Conservation (phyloP, 2,329 filamentous ascomycete genomes). For the Paramyrothecium roridum region DNA sequence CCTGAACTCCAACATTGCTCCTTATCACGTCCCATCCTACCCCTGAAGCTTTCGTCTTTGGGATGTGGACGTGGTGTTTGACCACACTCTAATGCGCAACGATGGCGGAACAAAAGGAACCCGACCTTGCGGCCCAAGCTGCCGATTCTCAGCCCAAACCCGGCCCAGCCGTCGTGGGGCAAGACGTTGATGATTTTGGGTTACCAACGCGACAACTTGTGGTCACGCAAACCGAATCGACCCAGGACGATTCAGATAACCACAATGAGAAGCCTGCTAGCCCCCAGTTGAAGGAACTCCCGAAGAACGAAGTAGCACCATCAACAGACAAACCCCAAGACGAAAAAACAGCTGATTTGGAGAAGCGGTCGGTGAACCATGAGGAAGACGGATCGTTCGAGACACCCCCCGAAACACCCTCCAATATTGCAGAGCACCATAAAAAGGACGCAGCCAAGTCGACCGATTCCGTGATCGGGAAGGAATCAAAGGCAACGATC, state of each 20-base stretch:
- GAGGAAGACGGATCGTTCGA: slow-evolving; percentile 31
- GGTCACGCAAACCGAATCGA: slow-evolving; percentile 23
- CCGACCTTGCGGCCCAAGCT: slow-evolving; percentile 18
- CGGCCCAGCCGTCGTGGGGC: slow-evolving; percentile 17
- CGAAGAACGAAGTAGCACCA: background rate
- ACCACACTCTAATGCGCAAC: slow-evolving; percentile 1
- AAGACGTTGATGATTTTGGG: slow-evolving; percentile 68
- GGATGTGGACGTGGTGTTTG: slow-evolving; percentile 20
- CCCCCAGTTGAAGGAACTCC: slow-evolving; percentile 3
- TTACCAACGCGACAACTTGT: slow-evolving; percentile 56
- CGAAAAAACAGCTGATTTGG: background rate
- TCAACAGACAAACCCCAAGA: background rate
- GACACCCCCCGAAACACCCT: background rate
- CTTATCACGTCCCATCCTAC: slow-evolving; percentile 15
- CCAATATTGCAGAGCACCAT: no score
- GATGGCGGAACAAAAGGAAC: slow-evolving; percentile 18
- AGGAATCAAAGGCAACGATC: no score
- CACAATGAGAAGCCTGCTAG: slow-evolving; percentile 5
- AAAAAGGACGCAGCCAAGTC: no score
- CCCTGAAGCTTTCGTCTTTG: slow-evolving; percentile 9
- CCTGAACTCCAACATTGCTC: slow-evolving; percentile 8
- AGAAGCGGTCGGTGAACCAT: slow-evolving; percentile 7
- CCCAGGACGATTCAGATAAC: slow-evolving; percentile 11
- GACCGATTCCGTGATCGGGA: no score
- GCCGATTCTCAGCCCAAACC: slow-evolving; percentile 11